Evolutionary conservation across 306 rosid species (phyloP), one percentile per base, ranked within the genome.

Genomic region (Aeschynomene evenia): DNA sequence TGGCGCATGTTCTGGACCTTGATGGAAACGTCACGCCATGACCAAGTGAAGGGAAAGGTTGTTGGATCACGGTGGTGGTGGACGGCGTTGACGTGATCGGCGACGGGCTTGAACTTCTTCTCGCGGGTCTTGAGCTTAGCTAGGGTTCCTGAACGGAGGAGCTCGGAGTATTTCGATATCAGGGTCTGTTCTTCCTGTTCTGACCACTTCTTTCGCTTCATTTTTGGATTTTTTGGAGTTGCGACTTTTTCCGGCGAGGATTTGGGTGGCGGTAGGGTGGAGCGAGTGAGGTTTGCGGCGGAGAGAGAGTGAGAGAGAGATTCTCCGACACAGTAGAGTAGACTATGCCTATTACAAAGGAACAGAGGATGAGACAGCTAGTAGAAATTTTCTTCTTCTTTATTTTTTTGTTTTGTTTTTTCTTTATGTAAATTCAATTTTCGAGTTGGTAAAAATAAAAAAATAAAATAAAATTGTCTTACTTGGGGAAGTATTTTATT

Each of bases 181-280:
- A 92, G 89, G 70, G 88, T 90, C 57, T 83, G 88, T 39, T 92
- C 98, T 71, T 92, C 98, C n/a, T 58, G 40, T 81, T 92, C 96
- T 46, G 98, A 90, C 96, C 98, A 93, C 52, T 93, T 93, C 87
- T 93, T 93, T 16, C 98, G 90, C 93, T 93, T 93, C 98, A 93
- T 92, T 50, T 51, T 33, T 34, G 1, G 10, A 7, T 9, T 34
- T 34, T 34, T 34, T 8, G 14, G 2, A n/a, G 9, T 37, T 8
- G 6, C 42, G 6, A 13, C 2, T 43, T n/a, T 15, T 0, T 16
- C 20, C 9, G 21, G 21, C 51, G 51, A 16, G 51, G 51, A 45
- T 45, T n/a, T n/a, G 15, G 51, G 21, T 45, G 21, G 51, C 3
- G 43, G 14, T 0, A 9, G 9, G 43, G 13, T 37, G 14, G 13